Percentiles rank a stretch among this genome's conserved stretches.
phyloP scores from a whole-genome alignment of 108 stramenopile species.

The Conticribra guillardii region DNA sequence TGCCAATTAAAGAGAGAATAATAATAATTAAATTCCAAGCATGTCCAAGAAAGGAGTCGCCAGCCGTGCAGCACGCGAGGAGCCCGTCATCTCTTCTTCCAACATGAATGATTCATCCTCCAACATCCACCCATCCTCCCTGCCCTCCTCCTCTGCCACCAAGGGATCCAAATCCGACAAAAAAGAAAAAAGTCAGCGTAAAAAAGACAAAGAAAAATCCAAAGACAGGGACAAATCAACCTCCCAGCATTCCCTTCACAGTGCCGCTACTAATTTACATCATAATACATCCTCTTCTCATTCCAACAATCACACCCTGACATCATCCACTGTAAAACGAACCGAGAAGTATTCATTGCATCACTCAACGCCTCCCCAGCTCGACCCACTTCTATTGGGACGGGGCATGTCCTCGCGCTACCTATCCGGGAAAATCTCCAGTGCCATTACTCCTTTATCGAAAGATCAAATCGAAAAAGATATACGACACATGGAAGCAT shows the following conservation, averaged over 20 bases:
- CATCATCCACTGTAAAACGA: neutral
- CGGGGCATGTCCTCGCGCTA: constrained; percentile 78
- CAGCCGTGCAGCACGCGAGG: neutral
- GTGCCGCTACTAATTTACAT: neutral
- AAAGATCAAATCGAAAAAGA: constrained; percentile 78
- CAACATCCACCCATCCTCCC: neutral
- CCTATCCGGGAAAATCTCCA: constrained; percentile 55
- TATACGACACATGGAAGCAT: constrained; percentile 86
- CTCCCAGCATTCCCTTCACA: neutral
- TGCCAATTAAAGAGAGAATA: no score
- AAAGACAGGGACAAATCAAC: constrained; percentile 1
- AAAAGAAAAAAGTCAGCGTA: neutral
- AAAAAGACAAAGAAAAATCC: constrained; percentile 1
- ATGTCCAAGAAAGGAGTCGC: neutral
- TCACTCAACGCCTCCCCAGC: constrained; percentile 8
- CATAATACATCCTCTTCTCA: neutral
- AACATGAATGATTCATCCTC: neutral
- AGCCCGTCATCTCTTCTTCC: no score
- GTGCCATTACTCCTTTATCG: constrained; percentile 44
- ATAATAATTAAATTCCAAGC: neutral
- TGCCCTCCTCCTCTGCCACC: neutral
- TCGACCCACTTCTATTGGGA: constrained; percentile 65
- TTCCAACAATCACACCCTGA: neutral
- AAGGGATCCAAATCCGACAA: neutral
- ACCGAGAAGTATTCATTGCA: neutral